Evolutionary conservation across 352 stramenopile species (phyloP).

Genomic region (Phytophthora multivora): DNA sequence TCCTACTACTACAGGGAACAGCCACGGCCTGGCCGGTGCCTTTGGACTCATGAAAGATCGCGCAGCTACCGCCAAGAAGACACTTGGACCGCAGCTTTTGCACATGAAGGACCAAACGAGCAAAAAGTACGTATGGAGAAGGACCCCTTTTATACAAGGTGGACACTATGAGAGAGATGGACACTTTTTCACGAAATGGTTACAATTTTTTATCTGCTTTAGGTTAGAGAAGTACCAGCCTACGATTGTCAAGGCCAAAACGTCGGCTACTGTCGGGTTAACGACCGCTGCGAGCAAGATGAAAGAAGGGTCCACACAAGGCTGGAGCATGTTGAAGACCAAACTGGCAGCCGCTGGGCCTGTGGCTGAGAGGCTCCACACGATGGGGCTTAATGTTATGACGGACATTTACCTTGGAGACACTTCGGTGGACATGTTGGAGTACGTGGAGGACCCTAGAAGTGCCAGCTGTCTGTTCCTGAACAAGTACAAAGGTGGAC

Average conservation of each 20-base stretch:
- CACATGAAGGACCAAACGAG: constrained; percentile 61
- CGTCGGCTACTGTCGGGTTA: constrained; percentile 52
- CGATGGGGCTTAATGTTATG: constrained; percentile 73
- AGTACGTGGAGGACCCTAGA: constrained; percentile 52
- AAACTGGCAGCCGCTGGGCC: constrained; percentile 71
- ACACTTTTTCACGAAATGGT: constrained; percentile 10
- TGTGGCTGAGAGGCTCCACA: constrained; percentile 78
- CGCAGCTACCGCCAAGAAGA: constrained; percentile 58
- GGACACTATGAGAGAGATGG: neutral
- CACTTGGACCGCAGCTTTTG: constrained; percentile 52
- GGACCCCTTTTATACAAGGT: neutral
- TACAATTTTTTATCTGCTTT: constrained; percentile 8
- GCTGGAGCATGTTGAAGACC: constrained; percentile 82
- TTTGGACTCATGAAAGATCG: constrained; percentile 60
- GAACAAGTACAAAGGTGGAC: constrained; percentile 51
- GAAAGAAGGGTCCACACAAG: constrained; percentile 76
- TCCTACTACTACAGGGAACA: constrained; percentile 15
- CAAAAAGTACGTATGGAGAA: constrained; percentile 38
- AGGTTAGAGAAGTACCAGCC: constrained; percentile 79
- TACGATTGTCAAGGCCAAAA: constrained; percentile 74
- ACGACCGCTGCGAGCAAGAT: constrained; percentile 43
- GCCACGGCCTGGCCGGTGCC: constrained; percentile 32
- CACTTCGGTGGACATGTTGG: constrained; percentile 50
- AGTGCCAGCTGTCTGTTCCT: constrained; percentile 59
- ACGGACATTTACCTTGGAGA: constrained; percentile 75